Percentiles rank a stretch among this genome's conserved stretches.
Conservation (phyloP, 2,329 filamentous ascomycete species). For the Trichoderma sp. region DNA sequence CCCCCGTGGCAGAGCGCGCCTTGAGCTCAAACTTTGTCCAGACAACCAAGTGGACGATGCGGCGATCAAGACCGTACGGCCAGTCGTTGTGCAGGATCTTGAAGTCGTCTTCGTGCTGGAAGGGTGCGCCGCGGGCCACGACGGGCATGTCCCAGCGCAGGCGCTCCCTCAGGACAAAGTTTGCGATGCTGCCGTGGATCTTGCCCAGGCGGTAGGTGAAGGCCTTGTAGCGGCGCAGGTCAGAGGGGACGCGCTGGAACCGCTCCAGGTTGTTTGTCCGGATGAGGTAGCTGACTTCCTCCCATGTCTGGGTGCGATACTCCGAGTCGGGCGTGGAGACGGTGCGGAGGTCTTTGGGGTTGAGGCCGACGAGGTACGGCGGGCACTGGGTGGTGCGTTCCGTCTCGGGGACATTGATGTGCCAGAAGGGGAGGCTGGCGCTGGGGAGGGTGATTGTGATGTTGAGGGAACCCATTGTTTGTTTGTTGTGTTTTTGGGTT, state of each 20-base stretch:
- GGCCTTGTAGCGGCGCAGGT: conserved; percentile 75
- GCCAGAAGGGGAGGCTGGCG: conserved; percentile 67
- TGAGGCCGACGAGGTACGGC: conserved; percentile 63
- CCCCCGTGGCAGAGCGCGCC: conserved; percentile 65
- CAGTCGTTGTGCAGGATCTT: conserved; percentile 88
- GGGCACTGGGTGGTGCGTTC: conserved; percentile 70
- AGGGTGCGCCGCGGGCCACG: conserved; percentile 38
- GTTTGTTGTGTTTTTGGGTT: no score
- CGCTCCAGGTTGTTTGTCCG: conserved; percentile 67
- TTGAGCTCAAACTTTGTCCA: conserved; percentile 88
- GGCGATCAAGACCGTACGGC: conserved; percentile 81
- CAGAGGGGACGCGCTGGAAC: conserved; percentile 75
- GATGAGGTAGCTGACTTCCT: conserved; percentile 64
- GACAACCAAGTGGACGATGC: conserved; percentile 82
- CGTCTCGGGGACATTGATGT: conserved; percentile 70
- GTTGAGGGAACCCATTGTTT: conserved; percentile 40
- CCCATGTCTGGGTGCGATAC: conserved; percentile 68
- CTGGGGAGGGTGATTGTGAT: conserved; percentile 27
- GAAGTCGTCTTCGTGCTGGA: conserved; percentile 56
- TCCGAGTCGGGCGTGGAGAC: conserved; percentile 69
- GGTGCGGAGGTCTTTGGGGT: conserved; percentile 68
- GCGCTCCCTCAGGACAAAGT: conserved; percentile 71
- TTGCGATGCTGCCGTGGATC: conserved; percentile 74
- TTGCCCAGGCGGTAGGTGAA: conserved; percentile 65
- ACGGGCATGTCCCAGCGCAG: conserved; percentile 65